Evolutionary conservation across 495 filamentous ascomycete genomes (phyloP).

Genomic region (Xeromyces bisporus): DNA sequence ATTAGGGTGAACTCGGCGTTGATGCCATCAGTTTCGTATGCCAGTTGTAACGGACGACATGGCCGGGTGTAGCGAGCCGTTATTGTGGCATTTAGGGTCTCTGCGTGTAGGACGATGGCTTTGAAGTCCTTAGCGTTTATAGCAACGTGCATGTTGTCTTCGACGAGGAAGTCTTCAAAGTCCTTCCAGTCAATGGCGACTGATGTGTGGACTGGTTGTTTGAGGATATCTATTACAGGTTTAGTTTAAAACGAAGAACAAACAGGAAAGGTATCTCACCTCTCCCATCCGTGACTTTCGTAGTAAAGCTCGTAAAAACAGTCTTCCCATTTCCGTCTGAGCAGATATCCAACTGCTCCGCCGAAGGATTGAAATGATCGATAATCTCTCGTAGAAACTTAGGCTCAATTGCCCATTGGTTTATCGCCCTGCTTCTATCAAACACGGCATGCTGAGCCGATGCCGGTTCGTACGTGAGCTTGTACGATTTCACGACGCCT

Average conservation of each 20-base stretch:
- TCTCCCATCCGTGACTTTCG: constrained; percentile 71
- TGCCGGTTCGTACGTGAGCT: constrained; percentile 72
- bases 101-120: constrained; percentile 72
- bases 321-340: constrained; percentile 44
- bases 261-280: constrained; percentile 27
- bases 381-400: constrained; percentile 64
- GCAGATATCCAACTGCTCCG: constrained; percentile 82
- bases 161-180: constrained; percentile 65
- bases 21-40: constrained; percentile 58
- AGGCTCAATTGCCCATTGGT: constrained; percentile 65
- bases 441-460: constrained; percentile 79
- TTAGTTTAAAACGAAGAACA: constrained; percentile 2
- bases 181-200: constrained; percentile 74
- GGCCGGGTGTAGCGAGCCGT: constrained; percentile 67
- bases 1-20: constrained; percentile 80
- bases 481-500: constrained; percentile 86
- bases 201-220: constrained; percentile 84
- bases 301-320: constrained; percentile 88
- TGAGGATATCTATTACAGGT: constrained; percentile 54
- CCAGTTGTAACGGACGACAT: constrained; percentile 66
- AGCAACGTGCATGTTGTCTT: constrained; percentile 68
- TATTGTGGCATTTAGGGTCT: constrained; percentile 50
- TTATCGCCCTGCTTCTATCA: constrained; percentile 47
- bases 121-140: constrained; percentile 93
- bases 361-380: constrained; percentile 79